Evolutionary conservation across 495 filamentous ascomycete species (phyloP), one percentile per base, ranked within the genome.

Genomic region (Aspergillus nidulans): DNA sequence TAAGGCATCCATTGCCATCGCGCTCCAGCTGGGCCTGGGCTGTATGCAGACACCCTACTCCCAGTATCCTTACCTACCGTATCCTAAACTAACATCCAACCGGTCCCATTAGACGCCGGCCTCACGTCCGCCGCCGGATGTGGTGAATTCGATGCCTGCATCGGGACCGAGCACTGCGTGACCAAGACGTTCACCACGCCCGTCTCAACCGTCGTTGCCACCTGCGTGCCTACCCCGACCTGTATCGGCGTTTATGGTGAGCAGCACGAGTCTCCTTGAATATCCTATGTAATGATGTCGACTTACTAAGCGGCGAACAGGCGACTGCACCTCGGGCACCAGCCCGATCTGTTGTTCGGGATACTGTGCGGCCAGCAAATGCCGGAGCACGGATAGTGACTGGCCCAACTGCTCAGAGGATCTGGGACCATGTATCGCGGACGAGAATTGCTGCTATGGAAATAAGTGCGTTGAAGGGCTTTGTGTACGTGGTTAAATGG

Each of bases 201-300:
- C 4, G 41, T 44, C n/a, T 53, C 66, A n/a, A 71, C 69, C 0
- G 68, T 65, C 3, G 32, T 68, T 13, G 69, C 63, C 0, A 65
- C 67, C 44, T 72, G 67, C 23, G 60, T 69, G 4, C 68, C 69
- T 1, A 68, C 63, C 0, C 44, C 68, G 5, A 72, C 69, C 18
- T 72, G 69, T 34, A 38, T 68, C 4, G 57, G 58, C 1, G 63
- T 71, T 7, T 73, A 71, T 43, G 41, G 69, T 72, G 56, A 57
- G 67, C 49, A 18, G 1, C 24, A 30, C 25, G n/a, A 18, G 5
- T 13, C 41, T 20, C 12, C 19, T 43, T 10, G 16, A 0, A 30
- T 3, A 16, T 48, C 15, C 30, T 20, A 30, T 4, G 26, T 30
- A 16, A 3, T 39, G 15, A 34, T 12, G 36, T 18, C 36, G 6